These are phyloP conservation scores for Lactarius hatsudake DNA, from an alignment of 768 basidiomycete species.

Conservation along the genomic window DNA sequence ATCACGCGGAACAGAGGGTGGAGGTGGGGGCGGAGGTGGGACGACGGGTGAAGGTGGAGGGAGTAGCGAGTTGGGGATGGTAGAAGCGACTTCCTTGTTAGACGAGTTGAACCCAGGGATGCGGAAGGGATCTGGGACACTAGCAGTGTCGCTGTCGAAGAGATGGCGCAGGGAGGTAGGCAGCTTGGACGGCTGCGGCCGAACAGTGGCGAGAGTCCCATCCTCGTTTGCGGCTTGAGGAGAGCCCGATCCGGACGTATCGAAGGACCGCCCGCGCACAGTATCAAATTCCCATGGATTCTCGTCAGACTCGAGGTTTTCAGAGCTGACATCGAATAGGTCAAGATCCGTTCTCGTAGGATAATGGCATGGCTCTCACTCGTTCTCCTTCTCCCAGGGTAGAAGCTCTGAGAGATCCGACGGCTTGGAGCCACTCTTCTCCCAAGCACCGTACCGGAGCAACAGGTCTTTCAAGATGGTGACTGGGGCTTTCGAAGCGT, in stretches of 20 bases:
- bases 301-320: constrained; percentile 30
- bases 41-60: constrained; percentile 34
- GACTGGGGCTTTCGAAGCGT: constrained; percentile 61
- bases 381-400: constrained; percentile 70
- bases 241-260: constrained; percentile 6
- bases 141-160: constrained; percentile 60
- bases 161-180: constrained; percentile 77
- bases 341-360: constrained; percentile 28
- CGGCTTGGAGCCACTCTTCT: constrained; percentile 40
- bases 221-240: constrained; percentile 12
- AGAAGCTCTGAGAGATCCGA: constrained; percentile 55
- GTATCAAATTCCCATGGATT: constrained; percentile 78
- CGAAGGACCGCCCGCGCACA: constrained; percentile 44
- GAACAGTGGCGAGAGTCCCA: constrained; percentile 44
- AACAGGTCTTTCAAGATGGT: constrained; percentile 78
- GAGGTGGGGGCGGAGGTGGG: constrained; percentile 39
- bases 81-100: constrained; percentile 26
- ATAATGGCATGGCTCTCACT: constrained; percentile 31
- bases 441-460: constrained; percentile 71
- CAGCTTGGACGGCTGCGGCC: constrained; percentile 50
- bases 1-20: constrained; percentile 38
- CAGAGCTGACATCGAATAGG: constrained; percentile 28
- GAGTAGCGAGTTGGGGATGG: constrained; percentile 27
- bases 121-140: constrained; percentile 42
- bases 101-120: constrained; percentile 37